A percentile compares a stretch with the other conserved stretches of the same genome.
phyloP scores from a whole-genome alignment of 805 yeast species.

The Candida patagonica region DNA sequence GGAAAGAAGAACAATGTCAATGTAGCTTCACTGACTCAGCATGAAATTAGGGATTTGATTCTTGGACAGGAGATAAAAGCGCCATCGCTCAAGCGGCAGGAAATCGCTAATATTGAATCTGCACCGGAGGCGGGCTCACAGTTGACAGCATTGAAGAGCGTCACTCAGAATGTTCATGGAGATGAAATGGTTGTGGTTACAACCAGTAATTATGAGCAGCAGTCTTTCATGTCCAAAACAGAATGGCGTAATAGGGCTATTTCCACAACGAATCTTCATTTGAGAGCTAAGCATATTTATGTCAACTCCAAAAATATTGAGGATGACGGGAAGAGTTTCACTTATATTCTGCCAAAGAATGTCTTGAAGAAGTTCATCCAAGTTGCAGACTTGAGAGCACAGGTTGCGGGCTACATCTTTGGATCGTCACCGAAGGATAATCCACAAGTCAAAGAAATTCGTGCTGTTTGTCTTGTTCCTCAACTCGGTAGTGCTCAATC shows the following conservation, averaged over 20 bases:
- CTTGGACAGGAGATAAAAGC: conserved; percentile 90
- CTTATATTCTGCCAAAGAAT: conserved; percentile 78
- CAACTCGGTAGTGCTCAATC: conserved; percentile 69
- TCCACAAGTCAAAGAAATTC: conserved; percentile 65
- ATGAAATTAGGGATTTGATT: conserved; percentile 87
- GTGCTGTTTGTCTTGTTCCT: conserved; percentile 69
- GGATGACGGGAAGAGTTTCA: conserved; percentile 44
- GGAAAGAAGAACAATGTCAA: conserved; percentile 79
- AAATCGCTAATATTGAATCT: conserved; percentile 58
- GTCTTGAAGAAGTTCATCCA: conserved; percentile 66
- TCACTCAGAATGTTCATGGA: conserved; percentile 86
- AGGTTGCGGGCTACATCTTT: conserved; percentile 71
- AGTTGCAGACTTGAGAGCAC: conserved; percentile 71
- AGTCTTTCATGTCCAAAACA: conserved; percentile 68
- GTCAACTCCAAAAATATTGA: conserved; percentile 54
- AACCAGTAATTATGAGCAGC: conserved; percentile 80
- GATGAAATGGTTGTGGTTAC: conserved; percentile 94
- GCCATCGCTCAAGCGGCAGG: conserved; percentile 81
- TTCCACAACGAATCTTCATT: conserved; percentile 59
- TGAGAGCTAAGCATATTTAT: conserved; percentile 67
- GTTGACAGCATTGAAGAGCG: conserved; percentile 68
- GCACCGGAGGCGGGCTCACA: conserved; percentile 30
- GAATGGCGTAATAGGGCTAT: conserved; percentile 91
- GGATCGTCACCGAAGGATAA: conserved; percentile 75
- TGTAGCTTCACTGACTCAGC: conserved; percentile 78